Base-by-base conservation (phyloP, 78 protist species). In the Bigelowiella natans region DNA sequence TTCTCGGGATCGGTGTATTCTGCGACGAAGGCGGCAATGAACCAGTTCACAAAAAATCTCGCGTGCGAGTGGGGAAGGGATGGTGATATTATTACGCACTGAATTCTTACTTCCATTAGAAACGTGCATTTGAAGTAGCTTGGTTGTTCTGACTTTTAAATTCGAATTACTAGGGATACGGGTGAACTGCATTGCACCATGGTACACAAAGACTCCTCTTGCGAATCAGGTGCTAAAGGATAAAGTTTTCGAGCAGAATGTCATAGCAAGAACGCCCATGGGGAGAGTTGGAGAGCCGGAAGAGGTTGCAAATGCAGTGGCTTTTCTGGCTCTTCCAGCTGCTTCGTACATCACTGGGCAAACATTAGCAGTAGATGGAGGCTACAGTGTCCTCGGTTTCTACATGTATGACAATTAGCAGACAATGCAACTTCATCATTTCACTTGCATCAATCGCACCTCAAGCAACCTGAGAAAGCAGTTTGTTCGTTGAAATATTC, bases 311-410 rank as follows among this genome's bases (percentile, higher is more conserved):
- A 1, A 82, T 37, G 0, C n/a, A 28, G 90, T 90, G 26, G 94
- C 90, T n/a, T 92, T 90, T 37, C 90, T 92, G 0, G 34, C 86
- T 2, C 84, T 90, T 91, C 89, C 39, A 1, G 94, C 90, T 29
- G 39, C 88, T 3, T 31, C 90, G 37, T 92, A 92, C 85, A 86
- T 92, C 18, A 92, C 92, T 2, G 94, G 94, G 26, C 90, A 83
- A 39, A 51, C 40, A 1, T 0, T 92, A 1, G 7, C 39, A 38
- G 28, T 86, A 0, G 94, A 92, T 34, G 94, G 94, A 1, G 94
- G 89, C 1, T 28, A 89, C 40, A 83, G 28, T 7, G 2, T 0
- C 36, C 30, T 82, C 7, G 92, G 93, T 40, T 92, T 92, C 38
- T 0, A 82, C 7, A 18, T 51, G 18, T 51, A 18, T 26, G 73